Conservation (phyloP, 257 asterid genomes). For the Fraxinus cuspidata region DNA sequence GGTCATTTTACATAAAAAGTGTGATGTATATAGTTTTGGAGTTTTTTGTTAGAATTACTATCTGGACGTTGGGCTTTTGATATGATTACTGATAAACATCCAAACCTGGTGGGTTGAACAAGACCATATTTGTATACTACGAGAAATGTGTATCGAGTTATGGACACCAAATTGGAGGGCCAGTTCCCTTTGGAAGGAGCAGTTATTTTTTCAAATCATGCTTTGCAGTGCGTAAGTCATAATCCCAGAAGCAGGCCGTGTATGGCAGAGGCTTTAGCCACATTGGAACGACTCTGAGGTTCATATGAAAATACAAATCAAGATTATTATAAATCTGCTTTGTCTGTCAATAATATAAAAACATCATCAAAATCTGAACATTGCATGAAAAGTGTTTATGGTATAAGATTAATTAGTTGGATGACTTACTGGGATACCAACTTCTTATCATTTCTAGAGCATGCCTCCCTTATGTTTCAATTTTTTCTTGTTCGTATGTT, state of each 20-base stretch:
- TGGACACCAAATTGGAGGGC: constrained; percentile 4
- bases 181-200: constrained; percentile 40
- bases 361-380: not conserved
- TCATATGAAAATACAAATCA: not conserved
- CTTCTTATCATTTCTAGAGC: not conserved
- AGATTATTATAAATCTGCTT: not conserved
- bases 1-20: not conserved
- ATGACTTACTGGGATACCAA: too few relatives aligned
- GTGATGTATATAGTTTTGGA: constrained; percentile 17
- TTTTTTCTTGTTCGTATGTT: too few relatives aligned
- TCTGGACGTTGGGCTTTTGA: constrained; percentile 32
- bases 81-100: not conserved
- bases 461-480: not conserved
- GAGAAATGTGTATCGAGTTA: not conserved
- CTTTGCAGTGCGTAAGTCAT: constrained; percentile 22
- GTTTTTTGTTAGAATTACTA: constrained; percentile 33
- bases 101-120: not conserved
- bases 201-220: not conserved
- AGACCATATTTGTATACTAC: not conserved
- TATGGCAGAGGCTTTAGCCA: constrained; percentile 28
- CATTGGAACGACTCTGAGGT: constrained; percentile 24
- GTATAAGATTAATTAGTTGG: not conserved
- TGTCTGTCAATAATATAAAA: not conserved
- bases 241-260: constrained; percentile 29
- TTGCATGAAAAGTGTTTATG: not conserved